Conservation (phyloP, 257 asterid species). For the Anisodus tanguticus region DNA sequence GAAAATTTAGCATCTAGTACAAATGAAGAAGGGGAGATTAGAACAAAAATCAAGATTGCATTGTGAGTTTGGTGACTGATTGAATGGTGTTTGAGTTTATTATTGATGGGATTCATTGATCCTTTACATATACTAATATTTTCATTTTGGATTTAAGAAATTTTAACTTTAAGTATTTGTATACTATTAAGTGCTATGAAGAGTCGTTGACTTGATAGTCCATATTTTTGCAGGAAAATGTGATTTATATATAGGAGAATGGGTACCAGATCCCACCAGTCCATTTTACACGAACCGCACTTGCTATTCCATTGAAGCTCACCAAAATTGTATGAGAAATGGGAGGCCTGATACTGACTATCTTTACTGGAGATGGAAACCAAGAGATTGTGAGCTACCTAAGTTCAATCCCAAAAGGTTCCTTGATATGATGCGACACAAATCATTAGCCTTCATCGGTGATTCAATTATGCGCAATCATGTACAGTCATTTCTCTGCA, state of each 20-base stretch:
- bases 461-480: conserved; percentile 78
- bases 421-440: conserved; percentile 43
- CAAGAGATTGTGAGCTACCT: conserved; percentile 42
- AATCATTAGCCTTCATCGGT: conserved; percentile 75
- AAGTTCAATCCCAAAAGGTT: conserved; percentile 38
- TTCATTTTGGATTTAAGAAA: background rate
- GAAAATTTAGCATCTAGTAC: background rate
- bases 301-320: conserved; percentile 52
- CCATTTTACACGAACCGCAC: conserved; percentile 57
- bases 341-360: conserved; percentile 42
- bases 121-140: background rate
- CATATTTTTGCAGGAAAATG: conserved; percentile 34
- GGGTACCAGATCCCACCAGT: conserved; percentile 55
- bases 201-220: background rate
- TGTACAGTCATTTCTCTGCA: conserved; percentile 73
- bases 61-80: background rate
- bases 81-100: background rate
- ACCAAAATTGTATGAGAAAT: conserved; percentile 43
- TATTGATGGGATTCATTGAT: background rate
- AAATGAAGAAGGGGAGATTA: background rate
- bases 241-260: conserved; percentile 58
- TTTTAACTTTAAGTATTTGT: background rate
- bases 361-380: conserved; percentile 52
- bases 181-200: background rate
- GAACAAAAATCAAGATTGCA: background rate